Conservation (phyloP, 495 filamentous ascomycete genomes). For the Penicillium paxilli region DNA sequence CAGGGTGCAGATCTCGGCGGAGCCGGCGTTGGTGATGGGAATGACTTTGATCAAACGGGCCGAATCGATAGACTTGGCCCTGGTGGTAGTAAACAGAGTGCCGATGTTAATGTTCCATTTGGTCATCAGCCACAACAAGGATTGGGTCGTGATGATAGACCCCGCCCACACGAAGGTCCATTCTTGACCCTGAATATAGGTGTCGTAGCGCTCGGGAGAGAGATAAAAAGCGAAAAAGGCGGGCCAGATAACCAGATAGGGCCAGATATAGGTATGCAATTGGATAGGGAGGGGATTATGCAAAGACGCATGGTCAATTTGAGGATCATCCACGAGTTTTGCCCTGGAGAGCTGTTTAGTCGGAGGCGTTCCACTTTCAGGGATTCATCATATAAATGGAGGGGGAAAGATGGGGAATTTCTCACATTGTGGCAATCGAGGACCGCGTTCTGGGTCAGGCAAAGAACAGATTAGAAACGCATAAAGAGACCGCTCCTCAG, state of each 20-base stretch:
- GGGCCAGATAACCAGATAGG: conserved; percentile 89
- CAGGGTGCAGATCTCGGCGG: conserved; percentile 83
- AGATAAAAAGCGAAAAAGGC: conserved; percentile 85
- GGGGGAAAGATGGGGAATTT: conserved; percentile 9
- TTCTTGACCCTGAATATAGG: conserved; percentile 82
- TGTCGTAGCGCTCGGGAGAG: conserved; percentile 77
- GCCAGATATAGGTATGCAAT: conserved; percentile 87
- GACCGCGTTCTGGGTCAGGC: conserved; percentile 38
- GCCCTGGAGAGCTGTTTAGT: conserved; percentile 45
- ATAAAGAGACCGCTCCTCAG: conserved; percentile 23
- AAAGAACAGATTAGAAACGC: conserved; percentile 27
- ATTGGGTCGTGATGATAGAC: conserved; percentile 82
- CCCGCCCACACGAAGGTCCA: conserved; percentile 97
- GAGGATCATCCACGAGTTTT: conserved; percentile 85
- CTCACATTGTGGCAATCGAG: conserved; percentile 40
- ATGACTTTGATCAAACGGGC: conserved; percentile 94
- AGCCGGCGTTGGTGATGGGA: conserved; percentile 84
- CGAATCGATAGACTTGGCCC: conserved; percentile 66
- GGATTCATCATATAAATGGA: conserved; percentile 12
- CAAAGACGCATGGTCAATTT: conserved; percentile 84
- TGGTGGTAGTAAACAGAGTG: conserved; percentile 76
- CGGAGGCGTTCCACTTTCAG: conserved; percentile 5
- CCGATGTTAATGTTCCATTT: conserved; percentile 93
- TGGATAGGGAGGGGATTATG: conserved; percentile 82
- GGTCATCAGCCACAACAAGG: conserved; percentile 90